Evolutionary conservation across 1,284 basidiomycete species (phyloP), one percentile per base, ranked within the genome.

Genomic region (Cystobasidium sp.): DNA sequence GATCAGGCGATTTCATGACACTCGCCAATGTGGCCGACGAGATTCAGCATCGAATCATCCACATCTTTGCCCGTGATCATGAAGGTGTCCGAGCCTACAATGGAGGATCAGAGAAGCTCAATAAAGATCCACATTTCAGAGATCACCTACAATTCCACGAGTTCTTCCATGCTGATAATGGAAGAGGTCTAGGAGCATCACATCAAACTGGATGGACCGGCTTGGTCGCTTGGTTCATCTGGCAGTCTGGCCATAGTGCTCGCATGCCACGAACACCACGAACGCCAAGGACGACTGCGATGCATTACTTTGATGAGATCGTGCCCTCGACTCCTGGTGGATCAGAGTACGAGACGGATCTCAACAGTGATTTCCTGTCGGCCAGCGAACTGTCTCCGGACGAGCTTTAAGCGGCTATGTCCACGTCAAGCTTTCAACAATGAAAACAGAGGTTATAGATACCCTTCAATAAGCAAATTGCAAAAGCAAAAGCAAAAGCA

Each of bases 131-230:
- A n/a, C 87, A 97, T 84, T 98, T 98, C 88, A 87, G 93, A 59
- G 94, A 98, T 82, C 96, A 97, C 81, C 89, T 97, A 55, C 92
- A 90, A 86, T 97, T 97, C 86, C 91, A 94, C 82, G 95, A 94
- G 90, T 97, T 92, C 86, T 98, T 98, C 89, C 91, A 98, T 82
- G 95, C 90, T 37, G 93, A 98, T 80, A 89, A 87, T 75, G 96
- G 95, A 10, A 88, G 90, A 74, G 96, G 96, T 24, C 86, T 97
- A 20, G 96, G 96, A 51, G 96, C 96, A 0, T 95, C 93, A 6
- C 96, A 99, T 84, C 96, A 99, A 83, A 97, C 75, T 41, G 63
- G 64, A 75, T 90, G 90, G 91, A 94, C 93, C 47, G 94, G 94
- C 70, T 84, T 96, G 22, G 92, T 97, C 68, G 93, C 94, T 12